A percentile compares a stretch with the other conserved stretches of the same genome.
These are phyloP conservation scores for Candida anutae DNA, from an alignment of 1,139 yeast genomes.

Conservation along the genomic window DNA sequence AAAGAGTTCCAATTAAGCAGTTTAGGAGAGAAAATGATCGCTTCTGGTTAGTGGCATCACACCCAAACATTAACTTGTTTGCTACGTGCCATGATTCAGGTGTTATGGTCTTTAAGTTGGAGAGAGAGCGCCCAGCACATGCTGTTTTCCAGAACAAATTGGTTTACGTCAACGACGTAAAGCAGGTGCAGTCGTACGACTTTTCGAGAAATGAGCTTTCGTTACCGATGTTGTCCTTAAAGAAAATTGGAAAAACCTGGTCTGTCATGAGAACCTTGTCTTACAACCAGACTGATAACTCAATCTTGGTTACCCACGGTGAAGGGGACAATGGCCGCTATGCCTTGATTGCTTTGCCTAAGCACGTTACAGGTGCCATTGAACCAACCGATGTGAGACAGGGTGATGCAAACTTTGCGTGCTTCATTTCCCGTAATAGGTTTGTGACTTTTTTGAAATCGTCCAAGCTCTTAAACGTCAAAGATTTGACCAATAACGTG, in stretches of 20 bases:
- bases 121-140: slow-evolving; percentile 94
- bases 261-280: slow-evolving; percentile 77
- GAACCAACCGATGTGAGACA: slow-evolving; percentile 75
- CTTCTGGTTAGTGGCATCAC: slow-evolving; percentile 88
- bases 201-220: slow-evolving; percentile 54
- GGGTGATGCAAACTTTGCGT: slow-evolving; percentile 81
- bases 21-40: slow-evolving; percentile 92
- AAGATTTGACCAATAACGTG: slow-evolving; percentile 71
- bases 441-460: slow-evolving; percentile 73
- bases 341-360: slow-evolving; percentile 73
- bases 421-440: slow-evolving; percentile 89
- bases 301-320: slow-evolving; percentile 77
- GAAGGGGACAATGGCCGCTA: slow-evolving; percentile 57
- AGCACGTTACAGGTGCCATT: slow-evolving; percentile 84
- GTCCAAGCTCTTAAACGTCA: slow-evolving; percentile 63
- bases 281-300: slow-evolving; percentile 87
- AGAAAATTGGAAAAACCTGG: slow-evolving; percentile 82
- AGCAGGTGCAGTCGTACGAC: slow-evolving; percentile 77
- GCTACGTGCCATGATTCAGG: slow-evolving; percentile 98
- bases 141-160: slow-evolving; percentile 58
- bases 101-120: slow-evolving; percentile 95
- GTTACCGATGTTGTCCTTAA: slow-evolving; percentile 74
- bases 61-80: slow-evolving; percentile 83
- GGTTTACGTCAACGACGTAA: slow-evolving; percentile 73
- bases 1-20: slow-evolving; percentile 88